Evolutionary conservation across 2,329 filamentous ascomycete genomes (phyloP).

Genomic region (Hymenoscyphus occultus): DNA sequence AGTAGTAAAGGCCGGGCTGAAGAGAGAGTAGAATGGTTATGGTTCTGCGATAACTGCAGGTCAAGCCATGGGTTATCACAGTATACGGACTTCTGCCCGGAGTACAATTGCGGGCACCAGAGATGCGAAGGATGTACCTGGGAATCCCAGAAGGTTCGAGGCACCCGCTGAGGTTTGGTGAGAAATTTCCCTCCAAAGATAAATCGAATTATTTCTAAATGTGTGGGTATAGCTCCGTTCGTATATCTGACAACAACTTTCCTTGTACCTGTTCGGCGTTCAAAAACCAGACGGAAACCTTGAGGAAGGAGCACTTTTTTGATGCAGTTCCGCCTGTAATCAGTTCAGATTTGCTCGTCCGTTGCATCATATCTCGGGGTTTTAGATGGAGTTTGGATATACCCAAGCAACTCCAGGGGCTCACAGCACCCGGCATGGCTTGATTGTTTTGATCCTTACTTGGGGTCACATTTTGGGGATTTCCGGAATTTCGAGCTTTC

Average conservation of each 20-base stretch:
- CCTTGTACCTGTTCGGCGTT: neutral
- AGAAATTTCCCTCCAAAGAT: neutral
- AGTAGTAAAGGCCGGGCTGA: neutral
- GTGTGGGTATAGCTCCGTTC: neutral
- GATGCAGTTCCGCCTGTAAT: neutral
- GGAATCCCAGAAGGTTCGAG: constrained; percentile 4
- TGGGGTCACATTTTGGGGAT: neutral
- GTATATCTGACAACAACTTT: neutral
- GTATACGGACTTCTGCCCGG: constrained; percentile 3
- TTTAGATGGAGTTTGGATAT: neutral
- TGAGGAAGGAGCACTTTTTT: neutral
- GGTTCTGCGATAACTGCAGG: neutral
- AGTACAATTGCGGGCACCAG: neutral
- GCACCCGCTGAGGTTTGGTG: neutral
- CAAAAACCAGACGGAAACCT: neutral
- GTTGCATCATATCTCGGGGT: neutral
- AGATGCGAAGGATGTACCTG: neutral
- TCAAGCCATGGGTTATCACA: neutral
- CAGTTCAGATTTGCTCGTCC: constrained; percentile 1
- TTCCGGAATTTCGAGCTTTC: neutral
- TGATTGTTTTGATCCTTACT: neutral
- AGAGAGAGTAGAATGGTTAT: neutral
- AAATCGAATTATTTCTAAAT: neutral
- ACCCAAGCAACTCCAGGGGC: neutral
- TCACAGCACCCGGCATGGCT: neutral